Conservation (phyloP, 2,329 filamentous ascomycete species). For the Fusarium domesticum region DNA sequence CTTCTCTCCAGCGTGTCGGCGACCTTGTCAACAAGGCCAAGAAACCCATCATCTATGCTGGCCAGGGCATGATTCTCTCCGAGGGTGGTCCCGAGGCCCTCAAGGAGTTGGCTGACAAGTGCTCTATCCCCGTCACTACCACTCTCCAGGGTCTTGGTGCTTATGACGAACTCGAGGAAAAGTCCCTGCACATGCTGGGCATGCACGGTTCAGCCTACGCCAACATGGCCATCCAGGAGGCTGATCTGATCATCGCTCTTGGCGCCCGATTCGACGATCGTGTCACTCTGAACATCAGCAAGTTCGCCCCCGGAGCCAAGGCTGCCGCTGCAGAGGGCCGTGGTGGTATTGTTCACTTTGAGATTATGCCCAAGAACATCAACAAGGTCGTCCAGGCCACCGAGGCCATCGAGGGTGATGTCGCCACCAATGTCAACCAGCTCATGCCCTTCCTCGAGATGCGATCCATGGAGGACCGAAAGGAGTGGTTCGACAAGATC, state of each 20-base stretch:
- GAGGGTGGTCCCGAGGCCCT: conserved; percentile 77
- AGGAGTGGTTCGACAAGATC: conserved; percentile 88
- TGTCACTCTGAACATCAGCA: conserved; percentile 75
- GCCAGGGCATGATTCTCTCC: conserved; percentile 79
- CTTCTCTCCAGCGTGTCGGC: conserved; percentile 73
- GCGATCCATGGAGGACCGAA: conserved; percentile 61
- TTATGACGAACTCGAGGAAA: conserved; percentile 89
- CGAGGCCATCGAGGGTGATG: conserved; percentile 92
- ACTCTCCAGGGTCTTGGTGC: conserved; percentile 91
- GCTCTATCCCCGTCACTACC: conserved; percentile 89
- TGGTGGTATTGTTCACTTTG: conserved; percentile 95
- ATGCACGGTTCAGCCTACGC: conserved; percentile 98
- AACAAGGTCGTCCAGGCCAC: conserved; percentile 98
- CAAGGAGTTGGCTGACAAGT: conserved; percentile 84
- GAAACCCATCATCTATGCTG: conserved; percentile 93
- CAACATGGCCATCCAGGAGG: conserved; percentile 97
- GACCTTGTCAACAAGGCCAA: conserved; percentile 82
- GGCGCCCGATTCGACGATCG: conserved; percentile 95
- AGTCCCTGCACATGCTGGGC: conserved; percentile 95
- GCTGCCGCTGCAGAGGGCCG: conserved; percentile 78
- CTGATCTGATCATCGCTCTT: conserved; percentile 91
- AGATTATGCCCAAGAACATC: conserved; percentile 99
- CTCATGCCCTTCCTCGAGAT: conserved; percentile 70
- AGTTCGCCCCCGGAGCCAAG: conserved; percentile 87
- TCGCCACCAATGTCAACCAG: conserved; percentile 72